Conservation (phyloP, 139 green algal species). For the Picochlorum sp. region DNA sequence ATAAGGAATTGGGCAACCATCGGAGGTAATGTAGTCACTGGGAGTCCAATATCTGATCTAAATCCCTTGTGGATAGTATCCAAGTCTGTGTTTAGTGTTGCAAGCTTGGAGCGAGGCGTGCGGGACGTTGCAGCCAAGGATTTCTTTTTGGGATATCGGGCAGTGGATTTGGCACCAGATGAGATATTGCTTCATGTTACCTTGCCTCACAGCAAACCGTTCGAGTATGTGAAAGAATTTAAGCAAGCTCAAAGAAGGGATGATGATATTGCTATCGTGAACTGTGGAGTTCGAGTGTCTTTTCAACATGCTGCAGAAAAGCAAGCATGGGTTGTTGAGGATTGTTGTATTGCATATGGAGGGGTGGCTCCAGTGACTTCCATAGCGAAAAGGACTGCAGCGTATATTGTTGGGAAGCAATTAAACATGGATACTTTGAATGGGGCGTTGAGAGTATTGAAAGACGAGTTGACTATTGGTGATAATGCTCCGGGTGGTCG, state of each 20-base stretch:
- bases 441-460: slow-evolving; percentile 51
- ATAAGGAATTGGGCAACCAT: slow-evolving; percentile 90
- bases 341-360: slow-evolving; percentile 69
- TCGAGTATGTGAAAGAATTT: slow-evolving; percentile 90
- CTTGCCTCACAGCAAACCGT: slow-evolving; percentile 56
- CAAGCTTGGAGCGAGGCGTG: slow-evolving; percentile 24
- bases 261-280: slow-evolving; percentile 98
- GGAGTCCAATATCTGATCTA: slow-evolving; percentile 85
- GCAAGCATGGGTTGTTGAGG: slow-evolving; percentile 45
- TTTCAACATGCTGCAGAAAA: slow-evolving; percentile 6
- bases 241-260: slow-evolving; percentile 90
- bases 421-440: slow-evolving; percentile 50
- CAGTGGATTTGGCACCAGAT: slow-evolving; percentile 61
- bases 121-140: slow-evolving; percentile 35
- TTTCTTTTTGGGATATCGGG: slow-evolving; percentile 91
- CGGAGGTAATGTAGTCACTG: slow-evolving; percentile 89
- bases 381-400: slow-evolving; percentile 38
- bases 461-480: slow-evolving; percentile 63
- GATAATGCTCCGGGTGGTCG: slow-evolving; percentile 73
- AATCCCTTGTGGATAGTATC: slow-evolving; percentile 83
- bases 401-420: slow-evolving; percentile 45
- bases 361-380: slow-evolving; percentile 74
- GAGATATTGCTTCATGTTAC: slow-evolving; percentile 73
- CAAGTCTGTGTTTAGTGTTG: slow-evolving; percentile 45
- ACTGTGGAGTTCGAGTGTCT: slow-evolving; percentile 70